Evolutionary conservation across 106 monocot species (phyloP).

Genomic region (Dendrobium nobile): DNA sequence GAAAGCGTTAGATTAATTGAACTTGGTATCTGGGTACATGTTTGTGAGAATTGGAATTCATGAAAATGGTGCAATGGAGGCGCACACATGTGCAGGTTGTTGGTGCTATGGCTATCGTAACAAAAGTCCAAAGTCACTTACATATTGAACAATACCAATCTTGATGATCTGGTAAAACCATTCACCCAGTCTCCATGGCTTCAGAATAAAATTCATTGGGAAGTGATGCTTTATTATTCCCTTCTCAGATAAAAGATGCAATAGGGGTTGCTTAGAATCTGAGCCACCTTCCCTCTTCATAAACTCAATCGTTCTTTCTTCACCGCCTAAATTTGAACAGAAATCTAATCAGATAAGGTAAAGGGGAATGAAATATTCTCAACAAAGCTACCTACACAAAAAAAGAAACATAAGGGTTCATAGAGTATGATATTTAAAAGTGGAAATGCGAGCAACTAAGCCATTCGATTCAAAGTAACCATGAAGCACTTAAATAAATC

Average conservation of each 20-base stretch:
- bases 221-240: constrained; percentile 86
- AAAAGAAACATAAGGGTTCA: not conserved
- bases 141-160: constrained; percentile 95
- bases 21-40: not conserved
- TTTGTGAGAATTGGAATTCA: not conserved
- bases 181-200: constrained; percentile 79
- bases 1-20: constrained; percentile 1
- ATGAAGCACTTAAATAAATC: not conserved
- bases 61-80: not conserved
- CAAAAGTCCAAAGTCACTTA: constrained; percentile 26
- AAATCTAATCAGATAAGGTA: constrained; percentile 7
- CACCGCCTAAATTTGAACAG: constrained; percentile 53
- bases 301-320: constrained; percentile 87
- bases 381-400: not conserved
- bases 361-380: not conserved
- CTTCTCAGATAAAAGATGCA: constrained; percentile 39
- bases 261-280: constrained; percentile 42
- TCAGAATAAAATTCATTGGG: constrained; percentile 71
- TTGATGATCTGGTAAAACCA: constrained; percentile 76
- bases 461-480: not conserved
- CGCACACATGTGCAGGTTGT: not conserved
- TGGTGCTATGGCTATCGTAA: not conserved
- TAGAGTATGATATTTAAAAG: not conserved
- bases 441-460: not conserved
- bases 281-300: constrained; percentile 76